Percentiles rank a stretch among this genome's conserved stretches.
Conservation (phyloP, 345 rosid genomes). For the Eucalyptus pauciflora region DNA sequence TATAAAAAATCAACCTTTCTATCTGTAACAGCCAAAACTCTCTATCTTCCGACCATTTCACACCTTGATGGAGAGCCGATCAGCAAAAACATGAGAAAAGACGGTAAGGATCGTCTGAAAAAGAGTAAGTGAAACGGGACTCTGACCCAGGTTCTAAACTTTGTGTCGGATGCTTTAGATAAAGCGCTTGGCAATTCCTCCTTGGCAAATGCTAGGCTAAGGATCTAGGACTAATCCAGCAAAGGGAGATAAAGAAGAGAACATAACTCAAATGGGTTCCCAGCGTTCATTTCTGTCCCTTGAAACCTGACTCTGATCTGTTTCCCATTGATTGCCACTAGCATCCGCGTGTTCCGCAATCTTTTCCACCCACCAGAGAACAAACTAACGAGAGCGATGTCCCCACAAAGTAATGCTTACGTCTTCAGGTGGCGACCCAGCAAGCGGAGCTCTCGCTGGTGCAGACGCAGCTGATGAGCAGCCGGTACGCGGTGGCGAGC, state of each 20-base stretch:
- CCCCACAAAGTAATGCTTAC: not conserved
- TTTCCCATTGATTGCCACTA: not conserved
- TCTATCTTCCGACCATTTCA: not conserved
- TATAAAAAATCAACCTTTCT: not conserved
- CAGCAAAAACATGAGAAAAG: not conserved
- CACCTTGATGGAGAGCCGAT: not conserved
- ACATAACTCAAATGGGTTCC: not conserved
- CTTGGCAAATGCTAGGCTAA: not conserved
- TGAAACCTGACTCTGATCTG: not conserved
- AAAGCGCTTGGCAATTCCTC: not conserved
- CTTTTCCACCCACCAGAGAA: not conserved
- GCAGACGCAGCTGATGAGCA: conserved; percentile 66
- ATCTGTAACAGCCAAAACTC: not conserved
- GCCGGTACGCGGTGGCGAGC: conserved; percentile 62
- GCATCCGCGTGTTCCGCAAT: not conserved
- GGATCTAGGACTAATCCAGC: not conserved
- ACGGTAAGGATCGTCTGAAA: not conserved
- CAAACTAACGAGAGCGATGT: not conserved
- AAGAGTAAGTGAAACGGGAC: not conserved
- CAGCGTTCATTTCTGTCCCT: not conserved
- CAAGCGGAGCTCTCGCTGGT: conserved; percentile 83
- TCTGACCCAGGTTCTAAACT: not conserved
- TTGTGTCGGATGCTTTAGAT: not conserved
- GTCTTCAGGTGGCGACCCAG: conserved; percentile 55
- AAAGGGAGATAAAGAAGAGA: not conserved